Conservation (phyloP, 805 yeast genomes). For the Debaryomyces prosopidis region DNA sequence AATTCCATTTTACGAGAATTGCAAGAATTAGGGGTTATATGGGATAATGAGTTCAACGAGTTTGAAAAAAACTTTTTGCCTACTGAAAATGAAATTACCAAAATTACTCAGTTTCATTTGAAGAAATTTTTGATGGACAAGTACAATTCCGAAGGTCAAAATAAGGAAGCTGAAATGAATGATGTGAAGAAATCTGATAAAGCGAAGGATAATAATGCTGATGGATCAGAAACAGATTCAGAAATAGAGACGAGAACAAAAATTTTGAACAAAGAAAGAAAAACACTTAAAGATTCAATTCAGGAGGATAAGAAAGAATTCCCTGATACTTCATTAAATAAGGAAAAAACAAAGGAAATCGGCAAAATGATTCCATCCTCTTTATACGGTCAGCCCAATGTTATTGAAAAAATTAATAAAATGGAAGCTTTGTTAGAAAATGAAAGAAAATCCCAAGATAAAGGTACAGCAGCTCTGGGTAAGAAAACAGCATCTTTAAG, state of each 20-base stretch:
- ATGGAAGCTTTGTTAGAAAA: constrained; percentile 27
- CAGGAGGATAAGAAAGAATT: constrained; percentile 3
- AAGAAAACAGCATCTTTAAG: constrained; percentile 1
- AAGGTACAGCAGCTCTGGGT: background rate
- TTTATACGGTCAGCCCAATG: constrained; percentile 19
- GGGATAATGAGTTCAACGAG: constrained; percentile 82
- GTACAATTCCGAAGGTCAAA: constrained; percentile 24
- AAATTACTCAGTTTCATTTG: constrained; percentile 86
- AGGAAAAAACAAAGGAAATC: constrained; percentile 15
- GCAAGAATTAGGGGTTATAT: constrained; percentile 78
- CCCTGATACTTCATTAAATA: constrained; percentile 8
- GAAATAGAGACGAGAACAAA: background rate
- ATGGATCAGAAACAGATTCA: background rate
- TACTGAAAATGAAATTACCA: constrained; percentile 87
- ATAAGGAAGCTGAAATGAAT: constrained; percentile 18
- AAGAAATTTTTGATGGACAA: constrained; percentile 69
- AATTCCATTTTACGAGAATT: constrained; percentile 69
- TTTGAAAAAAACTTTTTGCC: constrained; percentile 83
- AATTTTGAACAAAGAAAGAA: background rate
- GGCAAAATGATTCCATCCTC: constrained; percentile 21
- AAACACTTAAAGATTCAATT: constrained; percentile 6
- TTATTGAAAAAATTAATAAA: constrained; percentile 24
- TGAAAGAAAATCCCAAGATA: constrained; percentile 6
- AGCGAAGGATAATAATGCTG: constrained; percentile 25
- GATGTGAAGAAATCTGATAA: constrained; percentile 31